Evolutionary conservation across 164 flowering plant species (phyloP).

Genomic region (Magnolia officinalis): DNA sequence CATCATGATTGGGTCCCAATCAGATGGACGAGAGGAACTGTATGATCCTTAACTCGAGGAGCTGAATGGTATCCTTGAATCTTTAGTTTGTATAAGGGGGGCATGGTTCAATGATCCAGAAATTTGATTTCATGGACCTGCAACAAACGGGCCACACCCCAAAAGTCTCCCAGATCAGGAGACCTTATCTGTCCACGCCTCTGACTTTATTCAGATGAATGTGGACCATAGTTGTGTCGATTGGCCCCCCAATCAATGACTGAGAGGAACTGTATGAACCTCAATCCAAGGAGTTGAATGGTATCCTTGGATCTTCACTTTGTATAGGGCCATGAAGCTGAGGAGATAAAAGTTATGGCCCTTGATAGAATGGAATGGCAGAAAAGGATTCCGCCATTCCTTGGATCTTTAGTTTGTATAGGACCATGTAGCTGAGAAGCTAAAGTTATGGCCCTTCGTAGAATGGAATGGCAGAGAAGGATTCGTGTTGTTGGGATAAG

Average conservation of each 20-base stretch:
- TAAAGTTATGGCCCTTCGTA: too few species aligned
- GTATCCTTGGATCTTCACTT: not conserved
- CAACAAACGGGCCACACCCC: not conserved
- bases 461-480: too few species aligned
- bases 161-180: not conserved
- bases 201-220: too few species aligned
- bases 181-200: too few species aligned
- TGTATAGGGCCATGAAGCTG: not conserved
- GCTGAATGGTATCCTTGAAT: not conserved
- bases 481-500: too few species aligned
- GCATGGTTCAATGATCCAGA: not conserved
- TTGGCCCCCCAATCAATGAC: too few species aligned
- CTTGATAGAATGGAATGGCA: too few species aligned
- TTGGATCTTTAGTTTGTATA: too few species aligned
- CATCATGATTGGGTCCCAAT: not conserved
- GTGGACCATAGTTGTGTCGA: too few species aligned
- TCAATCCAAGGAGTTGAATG: not conserved
- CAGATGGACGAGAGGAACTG: not conserved
- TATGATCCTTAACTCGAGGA: not conserved
- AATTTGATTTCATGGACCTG: not conserved
- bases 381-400: too few species aligned
- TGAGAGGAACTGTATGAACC: not conserved
- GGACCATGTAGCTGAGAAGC: too few species aligned
- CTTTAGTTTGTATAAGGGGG: not conserved
- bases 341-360: too few species aligned